Evolutionary conservation across 176 grass and related monocot species (phyloP).

Genomic region (Metroxylon sagu): DNA sequence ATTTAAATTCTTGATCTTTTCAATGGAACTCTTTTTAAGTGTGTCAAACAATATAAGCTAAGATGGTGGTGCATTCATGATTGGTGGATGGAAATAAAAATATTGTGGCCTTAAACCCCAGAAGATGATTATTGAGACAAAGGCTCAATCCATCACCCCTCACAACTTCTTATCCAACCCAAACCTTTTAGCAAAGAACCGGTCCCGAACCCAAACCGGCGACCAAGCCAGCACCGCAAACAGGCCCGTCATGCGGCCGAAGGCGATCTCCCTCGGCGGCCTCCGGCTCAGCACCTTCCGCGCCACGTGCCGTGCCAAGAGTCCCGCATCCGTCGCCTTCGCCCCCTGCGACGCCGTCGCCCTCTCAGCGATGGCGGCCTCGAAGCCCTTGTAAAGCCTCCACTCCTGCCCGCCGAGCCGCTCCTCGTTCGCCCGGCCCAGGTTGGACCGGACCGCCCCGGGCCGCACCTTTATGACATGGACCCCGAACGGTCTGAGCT

Average conservation of each 20-base stretch:
- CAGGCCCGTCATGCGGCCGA: conserved; percentile 30
- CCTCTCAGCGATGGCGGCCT: conserved; percentile 26
- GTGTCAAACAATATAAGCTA: no score
- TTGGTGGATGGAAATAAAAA: no score
- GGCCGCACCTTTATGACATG: conserved; percentile 51
- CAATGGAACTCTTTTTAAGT: no score
- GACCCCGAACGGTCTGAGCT: conserved; percentile 44
- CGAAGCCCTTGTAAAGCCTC: conserved; percentile 22
- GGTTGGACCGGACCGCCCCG: conserved; percentile 23
- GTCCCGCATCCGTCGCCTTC: conserved; percentile 4
- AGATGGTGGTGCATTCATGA: no score
- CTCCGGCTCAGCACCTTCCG: conserved; percentile 10
- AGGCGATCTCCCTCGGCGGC: conserved; percentile 31
- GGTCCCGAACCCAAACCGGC: conserved; percentile 28
- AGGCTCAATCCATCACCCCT: neutral
- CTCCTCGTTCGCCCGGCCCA: conserved; percentile 30
- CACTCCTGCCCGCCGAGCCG: conserved; percentile 6
- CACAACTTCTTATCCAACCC: conserved; percentile 17
- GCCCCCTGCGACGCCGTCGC: conserved; percentile 24
- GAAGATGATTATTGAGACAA: no score
- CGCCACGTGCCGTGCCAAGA: conserved; percentile 24
- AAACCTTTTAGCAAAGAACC: conserved; percentile 39
- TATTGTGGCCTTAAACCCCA: no score
- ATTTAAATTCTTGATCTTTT: no score
- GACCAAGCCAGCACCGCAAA: conserved; percentile 26